Evolutionary conservation across 352 stramenopile genomes (phyloP), one percentile per base, ranked within the genome.

Genomic region (Hyaloperonospora brassicae): DNA sequence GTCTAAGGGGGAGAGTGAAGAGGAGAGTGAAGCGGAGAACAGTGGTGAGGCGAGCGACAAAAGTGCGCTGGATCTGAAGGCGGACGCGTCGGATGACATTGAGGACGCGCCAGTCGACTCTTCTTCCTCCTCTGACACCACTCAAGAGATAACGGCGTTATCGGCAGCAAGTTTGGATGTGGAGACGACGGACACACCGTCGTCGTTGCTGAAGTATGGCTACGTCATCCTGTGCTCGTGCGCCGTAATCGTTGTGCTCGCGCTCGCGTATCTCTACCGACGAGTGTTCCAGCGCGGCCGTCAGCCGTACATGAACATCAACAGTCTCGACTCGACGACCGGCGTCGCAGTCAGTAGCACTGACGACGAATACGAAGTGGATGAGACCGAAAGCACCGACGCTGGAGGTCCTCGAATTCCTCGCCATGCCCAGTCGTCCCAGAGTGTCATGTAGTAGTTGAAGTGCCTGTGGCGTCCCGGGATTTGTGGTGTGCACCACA

Each of bases 251-350:
- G 76, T 89, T 61, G 54, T 70, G 10, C 42, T 76, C 22, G 86
- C 80, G 1, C 24, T 89, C 36, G 61, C 70, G 48, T 83, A 82
- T 50, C 66, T 89, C 39, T 92, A 92, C 59, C 68, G 70, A 40
- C 82, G 77, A 14, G 67, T 92, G 12, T 89, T 89, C 67, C 67
- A 69, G 6, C 70, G 66, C 3, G 50, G 66, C 55, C 72, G 68
- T 27, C 74, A 79, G 54, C 53, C 74, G 7, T 92, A 92, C 66
- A 82, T 86, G 55, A 84, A 79, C 63, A 79, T 90, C 64, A 84
- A 80, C 58, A 72, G 68, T 47, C 57, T 74, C 11, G 56, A 70
- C 35, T 68, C 71, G 31, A 41, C 64, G 5, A 50, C 60, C 1
- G 59, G 66, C 41, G 43, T 61, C 31, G 61, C 48, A n/a, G 57